Base-by-base conservation (phyloP, 202 grass and related monocot genomes). In the Zizania palustris region DNA sequence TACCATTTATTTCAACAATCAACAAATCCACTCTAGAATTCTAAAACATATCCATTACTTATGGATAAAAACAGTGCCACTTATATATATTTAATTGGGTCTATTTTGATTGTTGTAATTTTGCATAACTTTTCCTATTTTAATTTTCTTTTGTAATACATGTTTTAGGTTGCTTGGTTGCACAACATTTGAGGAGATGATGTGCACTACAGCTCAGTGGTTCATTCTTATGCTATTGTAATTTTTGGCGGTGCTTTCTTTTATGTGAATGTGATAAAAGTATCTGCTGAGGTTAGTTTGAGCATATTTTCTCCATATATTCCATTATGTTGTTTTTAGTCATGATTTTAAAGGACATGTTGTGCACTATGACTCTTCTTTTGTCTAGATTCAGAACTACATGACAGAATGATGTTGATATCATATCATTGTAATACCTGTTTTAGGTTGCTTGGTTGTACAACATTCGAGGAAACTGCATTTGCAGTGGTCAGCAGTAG, bases 191-290 rank as follows among this genome's bases (percentile, higher is more conserved):
- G 95, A 58, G 95, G 95, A 81, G 77, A 67, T 87, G 95, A 98
- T 88, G 95, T 98, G 66, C 77, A 84, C 82, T 98, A 92, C 51
- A 88, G 82, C 67, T 91, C 95, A 64, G 95, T 98, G 38, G 83
- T 98, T 86, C 91, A 98, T 86, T 88, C 95, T 76, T 98, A 92
- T 90, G 91, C 91, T 63, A 85, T 98, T 85, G 80, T 98, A 68
- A 98, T 91, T 16, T 57, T 73, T 21, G 18, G 87, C 9, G 71
- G 45, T 75, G 91, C 95, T 63, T 98, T 94, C 85, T 94, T 98
- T 73, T 98, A 98, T 76, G 95, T 89, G 57, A 89, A 98, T 79
- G 90, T 88, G 67, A 85, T 55, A 90, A 98, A 98, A 83, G 66
- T 98, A 72, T 88, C 91, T 45, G 36, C 43, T 45, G 83, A 98